Base-by-base conservation (phyloP, 129 eudicot species). In the Flaveria sonorensis region DNA sequence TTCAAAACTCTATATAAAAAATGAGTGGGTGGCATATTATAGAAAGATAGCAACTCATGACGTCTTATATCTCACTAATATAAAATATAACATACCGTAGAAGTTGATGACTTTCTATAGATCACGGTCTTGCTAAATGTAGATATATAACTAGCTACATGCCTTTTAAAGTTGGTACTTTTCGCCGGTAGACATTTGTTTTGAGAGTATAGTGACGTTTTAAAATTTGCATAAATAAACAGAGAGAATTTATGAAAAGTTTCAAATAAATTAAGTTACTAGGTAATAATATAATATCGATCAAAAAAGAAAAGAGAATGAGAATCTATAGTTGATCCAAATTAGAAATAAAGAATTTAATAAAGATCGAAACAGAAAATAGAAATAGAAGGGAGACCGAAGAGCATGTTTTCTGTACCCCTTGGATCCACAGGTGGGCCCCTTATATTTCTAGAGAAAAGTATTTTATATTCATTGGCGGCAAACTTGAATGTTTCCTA, bases 351-450 rank as follows among this genome's bases (percentile, higher is more conserved):
- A n/a, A 28, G 24, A 8, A 6, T 11, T 39, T 4, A n/a, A 19
- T 12, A 42, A 43, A 10, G 4, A 50, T n/a, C 1, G n/a, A 18
- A 62, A 19, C 0, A 10, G 9, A 18, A 45, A 11, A 40, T 14
- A 6, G 32, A 16, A 14, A 1, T 59, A 24, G n/a, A 47, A 47
- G 60, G 24, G 62, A 78, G 65, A 56, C 11, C 7, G n/a, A 60
- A 60, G 71, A 71, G 24, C 55, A 30, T 50, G 66, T 39, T 73
- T 72, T 40, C 55, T 57, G 66, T 9, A 65, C 39, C 45, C 9
- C 61, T 78, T 70, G 52, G 82, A 26, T 70, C 60, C 77, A 78
- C 14, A 70, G 51, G 82, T 47, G 65, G 77, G 66, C 82, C 71
- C 70, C 50, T 3, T 45, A 5, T 8, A 52, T 14, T 46, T n/a